Evolutionary conservation across 2,329 filamentous ascomycete genomes (phyloP).

Genomic region (Trichoderma semiorbis): DNA sequence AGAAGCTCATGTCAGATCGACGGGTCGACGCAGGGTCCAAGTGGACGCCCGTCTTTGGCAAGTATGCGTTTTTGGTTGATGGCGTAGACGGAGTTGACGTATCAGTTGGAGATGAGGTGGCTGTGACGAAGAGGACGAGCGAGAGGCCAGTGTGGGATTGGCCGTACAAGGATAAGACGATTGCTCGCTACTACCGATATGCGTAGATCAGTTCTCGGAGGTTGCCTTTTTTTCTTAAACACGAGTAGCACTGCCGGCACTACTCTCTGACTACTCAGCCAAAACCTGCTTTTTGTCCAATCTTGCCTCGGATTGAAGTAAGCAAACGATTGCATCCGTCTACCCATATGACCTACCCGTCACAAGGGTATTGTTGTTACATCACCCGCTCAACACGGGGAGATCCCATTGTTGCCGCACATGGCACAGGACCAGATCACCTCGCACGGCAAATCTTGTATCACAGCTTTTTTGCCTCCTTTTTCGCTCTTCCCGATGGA

Average conservation of each 20-base stretch:
- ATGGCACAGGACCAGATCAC: background rate
- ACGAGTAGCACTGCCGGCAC: background rate
- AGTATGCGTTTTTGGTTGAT: slow-evolving; percentile 60
- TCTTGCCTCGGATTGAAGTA: background rate
- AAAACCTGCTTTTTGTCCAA: background rate
- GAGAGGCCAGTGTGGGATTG: slow-evolving; percentile 55
- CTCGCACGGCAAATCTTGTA: background rate
- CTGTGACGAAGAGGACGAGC: slow-evolving; percentile 46
- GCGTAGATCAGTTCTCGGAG: background rate
- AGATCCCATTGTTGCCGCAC: background rate
- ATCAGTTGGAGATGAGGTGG: slow-evolving; percentile 54
- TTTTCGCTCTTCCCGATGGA: background rate
- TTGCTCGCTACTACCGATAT: slow-evolving; percentile 17
- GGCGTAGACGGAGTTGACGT: slow-evolving; percentile 34
- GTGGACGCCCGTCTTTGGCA: slow-evolving; percentile 68
- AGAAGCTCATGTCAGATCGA: slow-evolving; percentile 66
- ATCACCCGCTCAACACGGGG: background rate
- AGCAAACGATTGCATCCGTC: background rate
- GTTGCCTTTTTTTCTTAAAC: background rate
- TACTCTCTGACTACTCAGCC: background rate
- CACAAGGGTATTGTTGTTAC: background rate
- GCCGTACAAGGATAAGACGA: slow-evolving; percentile 29
- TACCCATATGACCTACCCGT: background rate
- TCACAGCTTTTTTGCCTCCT: background rate
- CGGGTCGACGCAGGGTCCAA: slow-evolving; percentile 66